Evolutionary conservation across 192 early-diverging fungal genomes (phyloP).

Genomic region (Backusella liffmaniae): DNA sequence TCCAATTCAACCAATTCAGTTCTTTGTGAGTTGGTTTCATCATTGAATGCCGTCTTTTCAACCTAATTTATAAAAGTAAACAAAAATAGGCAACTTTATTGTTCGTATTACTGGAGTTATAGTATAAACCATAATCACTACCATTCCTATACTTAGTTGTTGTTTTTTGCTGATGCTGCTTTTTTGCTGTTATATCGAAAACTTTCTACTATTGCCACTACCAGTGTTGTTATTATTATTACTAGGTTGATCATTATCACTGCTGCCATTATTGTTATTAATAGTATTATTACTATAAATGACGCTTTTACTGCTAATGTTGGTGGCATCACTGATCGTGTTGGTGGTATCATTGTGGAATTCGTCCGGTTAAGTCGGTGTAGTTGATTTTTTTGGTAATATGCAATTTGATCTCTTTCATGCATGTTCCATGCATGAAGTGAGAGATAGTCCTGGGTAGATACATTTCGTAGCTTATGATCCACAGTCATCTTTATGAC

Average conservation of each 20-base stretch:
- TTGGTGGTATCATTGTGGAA: not conserved
- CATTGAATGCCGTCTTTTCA: not conserved
- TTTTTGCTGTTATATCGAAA: not conserved
- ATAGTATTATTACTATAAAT: not conserved
- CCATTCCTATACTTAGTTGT: not conserved
- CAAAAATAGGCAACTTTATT: not conserved
- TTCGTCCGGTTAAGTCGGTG: not conserved
- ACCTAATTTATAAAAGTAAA: not conserved
- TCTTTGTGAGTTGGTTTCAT: not conserved
- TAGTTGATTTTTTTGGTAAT: not conserved
- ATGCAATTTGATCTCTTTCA: conserved; percentile 11
- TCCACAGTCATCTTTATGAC: conserved; percentile 21
- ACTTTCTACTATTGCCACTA: not conserved
- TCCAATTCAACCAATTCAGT: not conserved
- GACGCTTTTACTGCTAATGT: not conserved
- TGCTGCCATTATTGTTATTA: not conserved
- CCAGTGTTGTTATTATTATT: not conserved
- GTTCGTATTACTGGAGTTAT: not conserved
- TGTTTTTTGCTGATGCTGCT: not conserved
- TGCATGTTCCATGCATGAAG: conserved; percentile 20
- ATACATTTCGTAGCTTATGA: conserved; percentile 29
- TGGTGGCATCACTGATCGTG: not conserved
- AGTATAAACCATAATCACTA: too few species aligned
- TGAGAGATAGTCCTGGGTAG: conserved; percentile 28
- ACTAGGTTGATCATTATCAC: not conserved